phyloP scores from a whole-genome alignment of 352 stramenopile genomes.

The Globisporangium emineosum region DNA sequence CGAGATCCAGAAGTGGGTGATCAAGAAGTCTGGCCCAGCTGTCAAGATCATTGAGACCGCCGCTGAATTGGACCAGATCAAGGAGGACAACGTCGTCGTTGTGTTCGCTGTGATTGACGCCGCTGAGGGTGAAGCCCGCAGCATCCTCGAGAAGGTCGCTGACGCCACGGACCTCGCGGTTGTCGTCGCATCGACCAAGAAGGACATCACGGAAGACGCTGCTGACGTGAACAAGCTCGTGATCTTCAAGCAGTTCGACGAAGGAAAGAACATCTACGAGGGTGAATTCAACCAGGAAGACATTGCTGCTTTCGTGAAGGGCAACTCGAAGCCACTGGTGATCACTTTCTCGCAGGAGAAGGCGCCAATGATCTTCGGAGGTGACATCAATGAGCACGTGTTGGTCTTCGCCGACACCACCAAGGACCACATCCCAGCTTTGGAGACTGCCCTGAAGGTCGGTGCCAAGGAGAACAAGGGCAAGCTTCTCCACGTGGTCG shows the following conservation, averaged over 20 bases:
- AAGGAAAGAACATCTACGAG: constrained; percentile 76
- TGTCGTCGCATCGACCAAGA: constrained; percentile 73
- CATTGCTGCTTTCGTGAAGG: constrained; percentile 66
- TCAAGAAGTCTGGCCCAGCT: constrained; percentile 90
- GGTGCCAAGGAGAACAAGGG: constrained; percentile 79
- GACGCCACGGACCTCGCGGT: constrained; percentile 71
- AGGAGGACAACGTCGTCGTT: constrained; percentile 82
- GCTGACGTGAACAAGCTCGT: constrained; percentile 60
- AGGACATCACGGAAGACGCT: constrained; percentile 56
- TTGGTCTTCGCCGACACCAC: constrained; percentile 81
- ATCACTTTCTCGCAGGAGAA: constrained; percentile 90
- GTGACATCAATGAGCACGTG: constrained; percentile 84
- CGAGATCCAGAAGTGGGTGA: constrained; percentile 89
- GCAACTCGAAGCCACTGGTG: constrained; percentile 86
- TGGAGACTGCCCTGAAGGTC: constrained; percentile 58
- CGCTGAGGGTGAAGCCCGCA: constrained; percentile 67
- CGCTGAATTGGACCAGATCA: constrained; percentile 73
- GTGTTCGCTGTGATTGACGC: constrained; percentile 83
- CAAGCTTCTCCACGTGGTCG: constrained; percentile 88
- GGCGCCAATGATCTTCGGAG: constrained; percentile 89
- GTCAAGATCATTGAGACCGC: constrained; percentile 76
- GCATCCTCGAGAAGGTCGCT: constrained; percentile 72
- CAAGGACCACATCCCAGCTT: constrained; percentile 59
- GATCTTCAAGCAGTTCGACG: constrained; percentile 88
- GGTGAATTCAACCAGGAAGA: constrained; percentile 68